Conservation (phyloP, 2,329 filamentous ascomycete genomes). For the Calonectria honghensis region DNA sequence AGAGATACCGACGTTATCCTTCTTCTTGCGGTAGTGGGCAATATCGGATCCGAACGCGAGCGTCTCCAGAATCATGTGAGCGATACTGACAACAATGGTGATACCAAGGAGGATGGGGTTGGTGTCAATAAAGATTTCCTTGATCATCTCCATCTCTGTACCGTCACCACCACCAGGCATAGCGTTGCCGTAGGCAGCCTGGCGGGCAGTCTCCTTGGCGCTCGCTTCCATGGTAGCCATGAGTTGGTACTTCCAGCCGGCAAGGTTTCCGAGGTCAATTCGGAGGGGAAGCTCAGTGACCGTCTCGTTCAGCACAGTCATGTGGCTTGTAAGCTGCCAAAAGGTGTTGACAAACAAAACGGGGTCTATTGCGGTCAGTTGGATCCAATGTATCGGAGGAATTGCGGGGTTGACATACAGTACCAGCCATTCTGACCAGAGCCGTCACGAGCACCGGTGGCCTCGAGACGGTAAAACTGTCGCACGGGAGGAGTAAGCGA, state of each 20-base stretch:
- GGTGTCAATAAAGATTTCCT: constrained; percentile 94
- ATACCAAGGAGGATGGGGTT: constrained; percentile 93
- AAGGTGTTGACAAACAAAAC: constrained; percentile 96
- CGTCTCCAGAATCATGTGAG: constrained; percentile 96
- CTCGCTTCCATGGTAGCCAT: constrained; percentile 91
- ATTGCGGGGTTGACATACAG: constrained; percentile 63
- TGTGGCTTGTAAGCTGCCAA: constrained; percentile 95
- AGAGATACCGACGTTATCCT: constrained; percentile 97
- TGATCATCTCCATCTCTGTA: constrained; percentile 96
- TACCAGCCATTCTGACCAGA: constrained; percentile 96
- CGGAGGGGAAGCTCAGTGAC: constrained; percentile 88
- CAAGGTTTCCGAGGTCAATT: constrained; percentile 87
- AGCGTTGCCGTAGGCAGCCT: constrained; percentile 83
- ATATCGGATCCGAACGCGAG: constrained; percentile 99
- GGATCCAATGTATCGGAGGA: background rate
- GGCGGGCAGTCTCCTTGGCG: constrained; percentile 86
- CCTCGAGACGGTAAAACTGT: constrained; percentile 87
- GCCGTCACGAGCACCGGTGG: constrained; percentile 86
- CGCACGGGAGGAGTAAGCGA: constrained; percentile 83
- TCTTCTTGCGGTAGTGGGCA: constrained; percentile 99
- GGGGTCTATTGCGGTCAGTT: constrained; percentile 70
- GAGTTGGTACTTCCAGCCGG: constrained; percentile 92
- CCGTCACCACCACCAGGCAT: constrained; percentile 89
- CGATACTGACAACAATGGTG: constrained; percentile 88
- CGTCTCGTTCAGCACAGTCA: constrained; percentile 93